Conservation (phyloP, 306 rosid species). For the Crotalaria pallida region DNA sequence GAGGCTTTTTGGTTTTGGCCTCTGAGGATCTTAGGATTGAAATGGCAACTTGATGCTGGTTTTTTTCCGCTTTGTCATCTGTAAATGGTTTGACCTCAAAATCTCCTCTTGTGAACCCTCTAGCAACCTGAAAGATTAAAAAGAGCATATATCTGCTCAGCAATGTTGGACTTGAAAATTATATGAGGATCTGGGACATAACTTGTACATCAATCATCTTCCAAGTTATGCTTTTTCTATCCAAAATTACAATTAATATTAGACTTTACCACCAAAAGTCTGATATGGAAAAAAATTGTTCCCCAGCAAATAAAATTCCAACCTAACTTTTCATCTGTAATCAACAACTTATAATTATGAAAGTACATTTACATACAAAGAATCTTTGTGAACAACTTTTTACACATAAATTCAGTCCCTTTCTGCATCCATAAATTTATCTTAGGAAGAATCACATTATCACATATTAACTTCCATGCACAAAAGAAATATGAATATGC, state of each 20-base stretch:
- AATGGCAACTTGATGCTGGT: constrained; percentile 47
- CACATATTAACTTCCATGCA: neutral
- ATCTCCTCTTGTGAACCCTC: constrained; percentile 85
- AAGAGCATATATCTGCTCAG: constrained; percentile 16
- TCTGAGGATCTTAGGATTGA: constrained; percentile 55
- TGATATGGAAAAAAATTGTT: neutral
- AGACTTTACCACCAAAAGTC: neutral
- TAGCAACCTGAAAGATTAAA: constrained; percentile 63
- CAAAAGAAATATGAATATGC: neutral
- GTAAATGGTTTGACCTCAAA: constrained; percentile 67
- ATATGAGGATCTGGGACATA: neutral
- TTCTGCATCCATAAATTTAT: neutral
- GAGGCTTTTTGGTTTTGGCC: constrained; percentile 34
- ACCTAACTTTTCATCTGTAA: neutral
- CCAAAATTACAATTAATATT: constrained; percentile 7
- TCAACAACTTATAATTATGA: neutral
- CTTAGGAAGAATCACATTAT: neutral
- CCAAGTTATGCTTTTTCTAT: neutral
- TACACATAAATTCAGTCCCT: neutral
- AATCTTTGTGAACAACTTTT: neutral
- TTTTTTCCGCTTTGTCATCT: constrained; percentile 50
- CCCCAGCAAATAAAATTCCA: neutral
- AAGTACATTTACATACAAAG: neutral
- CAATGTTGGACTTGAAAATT: neutral
- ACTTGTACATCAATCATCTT: neutral